Evolutionary conservation across 1,284 basidiomycete genomes (phyloP), one percentile per base, ranked within the genome.

Genomic region (Trametes versicolor): DNA sequence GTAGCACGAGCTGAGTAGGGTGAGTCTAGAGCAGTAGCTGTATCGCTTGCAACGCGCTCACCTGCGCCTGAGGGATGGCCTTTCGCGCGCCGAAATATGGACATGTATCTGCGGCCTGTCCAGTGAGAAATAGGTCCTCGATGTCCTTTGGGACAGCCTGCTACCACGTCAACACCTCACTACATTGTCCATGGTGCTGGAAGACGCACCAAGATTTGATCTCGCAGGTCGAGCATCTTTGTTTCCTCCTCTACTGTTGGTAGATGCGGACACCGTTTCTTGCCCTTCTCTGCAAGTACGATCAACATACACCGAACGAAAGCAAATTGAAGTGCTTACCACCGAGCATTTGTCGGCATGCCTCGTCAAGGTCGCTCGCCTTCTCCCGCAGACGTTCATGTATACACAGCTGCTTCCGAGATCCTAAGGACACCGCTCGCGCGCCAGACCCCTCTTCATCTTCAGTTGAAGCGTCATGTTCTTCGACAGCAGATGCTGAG

Each of bases 331-430:
- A 9, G 15, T 1, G 70, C 81, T 65, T 70, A 92, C 95, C 93
- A 64, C 90, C 90, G 58, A 97, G 83, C 68, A 98, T 82, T 70
- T 97, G 95, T 36, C 96, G 84, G 77, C 97, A 99, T 36, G 88
- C 89, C 76, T 99, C 97, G 72, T 99, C 97, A 63, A 99, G 80
- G 70, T 96, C 91, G n/a, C 89, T 88, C 15, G 84, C 83, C 54
- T 83, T 86, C 1, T 81, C 79, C 52, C 87, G 85, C 13, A 97
- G 83, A 27, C 88, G 85, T 34, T 95, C 91, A 74, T 99, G 95
- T 71, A 99, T 95, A 76, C 97, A 99, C 21, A 99, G 85, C 73
- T 98, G 96, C 74, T 91, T 94, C 39, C 97, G 86, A n/a, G 95
- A 96, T 1, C 93, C 97, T 2, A 99, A 84, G 7, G 95, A 87